Evolutionary conservation across 768 basidiomycete genomes (phyloP), one percentile per base, ranked within the genome.

Genomic region (Agaricus blazei): DNA sequence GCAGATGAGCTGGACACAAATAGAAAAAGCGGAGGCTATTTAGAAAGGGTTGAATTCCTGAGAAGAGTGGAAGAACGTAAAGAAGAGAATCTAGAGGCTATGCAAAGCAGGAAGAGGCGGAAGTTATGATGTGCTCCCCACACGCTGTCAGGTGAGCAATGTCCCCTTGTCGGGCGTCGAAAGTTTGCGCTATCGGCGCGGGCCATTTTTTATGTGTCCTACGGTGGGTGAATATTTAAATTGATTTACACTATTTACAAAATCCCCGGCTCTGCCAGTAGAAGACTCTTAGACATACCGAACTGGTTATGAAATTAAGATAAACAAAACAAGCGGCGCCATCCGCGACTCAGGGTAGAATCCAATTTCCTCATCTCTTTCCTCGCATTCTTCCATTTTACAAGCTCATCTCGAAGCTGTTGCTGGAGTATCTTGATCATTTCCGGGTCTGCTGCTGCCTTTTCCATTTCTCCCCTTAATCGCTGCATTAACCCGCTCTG

Each of bases 21-120:
- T 57, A 74, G 85, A 46, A 79, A 85, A 41, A 81, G 84, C 0
- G 90, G 88, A 8, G 89, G 91, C 0, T 94, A 88, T 68, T 72
- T 94, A 19, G 91, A 90, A 61, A 93, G 88, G 70, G 82, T 91
- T 29, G 90, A 92, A 38, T 94, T 93, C 64, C 68, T 94, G 62
- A 72, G 84, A 56, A 72, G 92, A 45, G 91, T 93, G 0, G 85
- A 83, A 31, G 83, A 83, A 47, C 76, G 88, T 58, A 84, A 79
- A 67, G 88, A 88, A 45, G 82, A 83, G 48, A 77, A 73, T 1
- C 65, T 87, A 7, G 87, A 89, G 43, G 72, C 77, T 9, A 76
- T 69, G 59, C 84, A 80, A 62, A 64, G 73, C 51, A 76, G 64
- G 44, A 88, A 88, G 65, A 77, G 88, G 54, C 68, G 76, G 54